Evolutionary conservation across 345 rosid genomes (phyloP), one percentile per base, ranked within the genome.

Genomic region (Euphorbia pulcherrima): DNA sequence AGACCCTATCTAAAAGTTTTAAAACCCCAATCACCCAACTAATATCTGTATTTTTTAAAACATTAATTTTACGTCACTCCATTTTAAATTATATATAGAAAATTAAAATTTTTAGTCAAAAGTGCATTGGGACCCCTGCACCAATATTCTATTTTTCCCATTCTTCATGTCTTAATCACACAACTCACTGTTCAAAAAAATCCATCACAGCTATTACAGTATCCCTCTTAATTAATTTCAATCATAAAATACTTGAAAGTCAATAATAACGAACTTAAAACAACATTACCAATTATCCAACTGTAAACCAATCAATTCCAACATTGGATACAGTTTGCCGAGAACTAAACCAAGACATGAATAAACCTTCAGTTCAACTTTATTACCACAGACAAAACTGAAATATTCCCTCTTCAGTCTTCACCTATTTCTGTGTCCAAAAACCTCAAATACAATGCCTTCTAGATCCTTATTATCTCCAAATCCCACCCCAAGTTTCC

Each of bases 401-500:
- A 41, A 41, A 41, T 2, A 41, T 41, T n/a, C n/a, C 47, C 44
- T 39, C 50, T 48, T 66, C 55, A 53, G n/a, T n/a, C n/a, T n/a
- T n/a, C 56, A 47, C 72, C 70, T 67, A 63, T n/a, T 69, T 52
- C 20, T 60, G 37, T 46, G 76, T 62, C 60, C 68, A 55, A 24
- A 77, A 62, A 62, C 11, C 50, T 20, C 50, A 71, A 68, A 56
- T 1, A 70, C 41, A 65, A 92, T 92, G 98, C 96, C 98, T 78
- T 86, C 98, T 60, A 90, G 98, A 69, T 77, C 74, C 56, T 41
- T 88, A 37, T 41, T 88, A 37, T 64, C 93, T 66, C 83, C 83
- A 65, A 65, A 75, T 71, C 79, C 83, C 18, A 75, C 69, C 59
- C 81, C 81, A 33, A 72, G 57, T 74, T 74, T 84, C 68, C 41